Evolutionary conservation across 192 early-diverging fungal species (phyloP), one percentile per base, ranked within the genome.

Genomic region (Phlyctochytrium bullatum): DNA sequence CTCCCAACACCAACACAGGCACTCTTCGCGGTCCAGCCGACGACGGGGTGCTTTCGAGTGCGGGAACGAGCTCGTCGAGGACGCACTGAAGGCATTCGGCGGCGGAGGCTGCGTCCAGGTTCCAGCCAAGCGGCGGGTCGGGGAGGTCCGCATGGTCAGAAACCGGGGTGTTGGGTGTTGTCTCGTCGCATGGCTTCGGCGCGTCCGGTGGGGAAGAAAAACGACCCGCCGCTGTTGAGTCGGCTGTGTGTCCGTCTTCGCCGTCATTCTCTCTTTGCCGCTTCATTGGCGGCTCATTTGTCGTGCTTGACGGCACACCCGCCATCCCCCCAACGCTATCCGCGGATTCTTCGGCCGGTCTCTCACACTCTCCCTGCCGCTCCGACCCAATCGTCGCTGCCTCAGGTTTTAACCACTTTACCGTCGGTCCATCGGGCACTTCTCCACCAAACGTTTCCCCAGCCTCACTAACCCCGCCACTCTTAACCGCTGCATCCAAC

Each of bases 1-100:
- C 96, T 3, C 96, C 96, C 0, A 96, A 78, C 34, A 97, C 79
- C 28, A 98, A 74, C 69, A 93, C 81, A 23, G 94, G 94, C 28
- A 92, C 69, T 36, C 90, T 89, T 61, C 91, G 88, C 3, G 23
- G 34, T 25, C 52, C 27, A 36, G 34, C 40, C 20, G 40, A 6
- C 20, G 6, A 14, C 40, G 40, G 20, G 20, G 6, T 20, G 40
- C 10, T 47, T 47, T 47, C 40, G 35, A 74, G 52, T 2, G 32
- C 10, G 0, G 52, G 32, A 24, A 65, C 50, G 35, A 57, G 2
- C 10, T 61, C 34, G 34, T 66, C 51, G 33, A 64, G 52, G 6
- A 73, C 32, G 3, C 30, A n/a, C 17, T 23, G 2, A 16, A 68
- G 64, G 35, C 61, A 71, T 27, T 52, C 52, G 10, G 57, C 65